Evolutionary conservation across 805 yeast genomes (phyloP), one percentile per base, ranked within the genome.

Genomic region (Wickerhamomyces queroliae): DNA sequence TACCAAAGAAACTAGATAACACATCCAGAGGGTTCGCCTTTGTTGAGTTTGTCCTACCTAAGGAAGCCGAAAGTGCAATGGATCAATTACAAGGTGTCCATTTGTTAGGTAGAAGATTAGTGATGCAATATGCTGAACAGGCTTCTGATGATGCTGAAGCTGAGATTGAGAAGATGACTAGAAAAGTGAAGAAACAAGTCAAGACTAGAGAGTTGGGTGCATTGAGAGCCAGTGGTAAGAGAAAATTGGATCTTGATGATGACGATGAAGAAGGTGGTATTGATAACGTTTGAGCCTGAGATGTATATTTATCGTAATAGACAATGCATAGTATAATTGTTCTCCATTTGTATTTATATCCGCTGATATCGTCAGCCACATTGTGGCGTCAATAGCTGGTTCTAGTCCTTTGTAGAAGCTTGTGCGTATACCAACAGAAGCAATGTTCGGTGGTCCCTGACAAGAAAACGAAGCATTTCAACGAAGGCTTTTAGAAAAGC

Each of bases 1-100:
- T 93, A 36, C 99, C 99, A 24, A 84, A 85, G 76, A 93, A 93
- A 61, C 90, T 91, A 67, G 95, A 93, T 71, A 85, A 83, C 58
- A 75, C 88, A 27, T 95, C 97, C 11, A 80, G 99, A 59, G 99
- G 99, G 59, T 93, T 93, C 69, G 99, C 98, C 0, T 93, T 93
- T 61, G 96, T 95, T 34, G 99, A 93, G 64, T 93, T 84, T 58
- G 69, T 84, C 10, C 67, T 93, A 30, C 73, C 86, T 18, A 80
- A 87, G 60, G 99, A 93, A 62, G 97, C 99, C 1, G 95, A 84
- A 58, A 78, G 72, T 56, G 99, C 98, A 12, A 84, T 93, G 91
- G 81, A 83, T 52, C 91, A 90, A 58, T 74, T 93, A 47, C 84
- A 82, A 58, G 99, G 99, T 44, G 96, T 95, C 3, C 99, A 93